A percentile compares a stretch with the other conserved stretches of the same genome.
Evolutionary conservation across 495 filamentous ascomycete genomes (phyloP).

Genomic region (Daldinia caldariorum): DNA sequence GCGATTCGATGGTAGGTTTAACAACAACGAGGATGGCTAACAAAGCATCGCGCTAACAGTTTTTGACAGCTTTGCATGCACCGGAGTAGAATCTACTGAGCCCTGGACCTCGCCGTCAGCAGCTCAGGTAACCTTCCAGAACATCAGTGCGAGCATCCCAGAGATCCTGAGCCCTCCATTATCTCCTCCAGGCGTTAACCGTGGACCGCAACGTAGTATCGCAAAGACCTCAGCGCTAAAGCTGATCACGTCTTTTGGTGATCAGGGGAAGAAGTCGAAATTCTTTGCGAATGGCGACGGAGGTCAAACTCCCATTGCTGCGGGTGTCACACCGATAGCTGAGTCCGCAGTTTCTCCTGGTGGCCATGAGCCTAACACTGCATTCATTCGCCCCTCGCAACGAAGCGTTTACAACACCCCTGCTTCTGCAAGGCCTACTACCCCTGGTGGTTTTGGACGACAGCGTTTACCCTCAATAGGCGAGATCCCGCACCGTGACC

Average conservation of each 20-base stretch:
- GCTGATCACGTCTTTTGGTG: slow-evolving; percentile 87
- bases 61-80: slow-evolving; percentile 73
- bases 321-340: slow-evolving; percentile 87
- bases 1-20: slow-evolving; percentile 80
- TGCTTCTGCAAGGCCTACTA: slow-evolving; percentile 75
- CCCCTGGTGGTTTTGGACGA: slow-evolving; percentile 73
- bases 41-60: slow-evolving; percentile 15
- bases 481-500: slow-evolving; percentile 65
- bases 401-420: slow-evolving; percentile 69
- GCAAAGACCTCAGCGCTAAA: slow-evolving; percentile 88
- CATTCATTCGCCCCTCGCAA: slow-evolving; percentile 70
- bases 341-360: slow-evolving; percentile 87
- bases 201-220: slow-evolving; percentile 65
- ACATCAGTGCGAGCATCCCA: slow-evolving; percentile 57
- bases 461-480: slow-evolving; percentile 85
- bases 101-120: slow-evolving; percentile 87
- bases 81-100: slow-evolving; percentile 75
- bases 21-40: slow-evolving; percentile 1
- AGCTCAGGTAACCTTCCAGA: slow-evolving; percentile 69
- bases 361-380: slow-evolving; percentile 69
- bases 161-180: slow-evolving; percentile 68
- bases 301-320: slow-evolving; percentile 79
- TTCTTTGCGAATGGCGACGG: slow-evolving; percentile 75
- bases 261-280: slow-evolving; percentile 66
- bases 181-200: slow-evolving; percentile 60